Base-by-base conservation (phyloP, 73 alveolate species). In the Durusdinium trenchii region DNA sequence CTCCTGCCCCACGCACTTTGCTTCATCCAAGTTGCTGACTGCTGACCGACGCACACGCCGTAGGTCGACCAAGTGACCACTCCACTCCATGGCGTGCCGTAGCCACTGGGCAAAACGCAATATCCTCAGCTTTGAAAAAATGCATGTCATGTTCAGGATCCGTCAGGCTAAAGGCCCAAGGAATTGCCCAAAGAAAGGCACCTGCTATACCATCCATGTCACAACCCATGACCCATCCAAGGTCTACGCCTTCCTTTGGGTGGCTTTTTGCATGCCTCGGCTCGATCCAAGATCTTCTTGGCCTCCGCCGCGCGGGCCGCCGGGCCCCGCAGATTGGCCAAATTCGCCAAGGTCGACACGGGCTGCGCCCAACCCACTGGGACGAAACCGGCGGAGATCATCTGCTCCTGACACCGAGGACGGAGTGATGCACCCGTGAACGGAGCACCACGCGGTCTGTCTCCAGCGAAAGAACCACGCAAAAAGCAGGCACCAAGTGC, bases 351-450 rank as follows among this genome's bases (percentile, higher is more conserved):
- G 38, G 96, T 89, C 71, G 64, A 51, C 45, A 89, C 96, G 38
- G 96, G 86, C 64, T 89, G 73, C 38, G 96, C 96, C 96, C 96
- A 89, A 86, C 96, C 96, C 12, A 86, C 64, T 2, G 96, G 96
- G n/a, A 46, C 86, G 57, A 46, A 89, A 10, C 96, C 96, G 14
- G 96, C 95, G 28, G 4, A 18, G 62, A 86, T 86, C 95, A 52
- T 86, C 62, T 86, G 95, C 54, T 86, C 82, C 35, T 36, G 79
- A 23, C 45, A 42, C 50, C 5, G n/a, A 36, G 84, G 84, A 32
- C 26, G n/a, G n/a, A n/a, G n/a, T n/a, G n/a, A n/a, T n/a, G n/a
- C n/a, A n/a, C n/a, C n/a, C n/a, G n/a, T n/a, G n/a, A n/a, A n/a
- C n/a, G n/a, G n/a, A n/a, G n/a, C n/a, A n/a, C n/a, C n/a, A n/a